Evolutionary conservation across 768 basidiomycete genomes (phyloP).

Genomic region (Russula emetica): DNA sequence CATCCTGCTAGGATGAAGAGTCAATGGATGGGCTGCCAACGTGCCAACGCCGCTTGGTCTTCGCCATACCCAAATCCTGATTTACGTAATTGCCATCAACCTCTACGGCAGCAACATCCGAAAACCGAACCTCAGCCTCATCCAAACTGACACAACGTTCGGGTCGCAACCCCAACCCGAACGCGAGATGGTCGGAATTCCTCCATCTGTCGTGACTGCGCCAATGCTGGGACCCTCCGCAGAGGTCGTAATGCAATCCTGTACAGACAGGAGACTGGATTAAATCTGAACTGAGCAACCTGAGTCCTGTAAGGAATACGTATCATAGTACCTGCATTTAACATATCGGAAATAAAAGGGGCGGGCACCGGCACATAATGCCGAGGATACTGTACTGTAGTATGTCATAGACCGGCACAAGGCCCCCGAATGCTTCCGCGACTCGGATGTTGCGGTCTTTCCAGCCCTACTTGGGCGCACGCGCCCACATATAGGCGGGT

Average conservation of each 20-base stretch:
- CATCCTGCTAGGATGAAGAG: conserved; percentile 14
- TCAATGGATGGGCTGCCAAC: neutral
- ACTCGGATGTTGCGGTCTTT: neutral
- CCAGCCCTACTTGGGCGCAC: neutral
- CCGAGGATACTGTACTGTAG: no score
- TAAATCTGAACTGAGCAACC: no score
- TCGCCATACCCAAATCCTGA: neutral
- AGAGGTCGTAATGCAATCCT: no score
- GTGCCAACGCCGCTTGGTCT: no score
- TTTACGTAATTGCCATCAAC: conserved; percentile 6
- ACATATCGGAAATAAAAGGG: neutral
- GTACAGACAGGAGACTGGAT: no score
- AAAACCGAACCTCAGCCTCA: neutral
- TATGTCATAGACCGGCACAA: neutral
- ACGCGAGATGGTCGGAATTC: neutral
- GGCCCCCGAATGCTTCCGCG: neutral
- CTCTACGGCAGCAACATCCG: neutral
- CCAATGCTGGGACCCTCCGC: neutral
- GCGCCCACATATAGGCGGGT: neutral
- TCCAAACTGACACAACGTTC: no score
- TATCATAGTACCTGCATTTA: no score
- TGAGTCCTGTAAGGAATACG: no score
- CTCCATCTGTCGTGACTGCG: neutral
- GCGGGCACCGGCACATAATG: neutral
- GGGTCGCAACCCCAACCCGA: neutral